Evolutionary conservation across 176 grass and related monocot genomes (phyloP).

Genomic region (Rhynchospora pubera): DNA sequence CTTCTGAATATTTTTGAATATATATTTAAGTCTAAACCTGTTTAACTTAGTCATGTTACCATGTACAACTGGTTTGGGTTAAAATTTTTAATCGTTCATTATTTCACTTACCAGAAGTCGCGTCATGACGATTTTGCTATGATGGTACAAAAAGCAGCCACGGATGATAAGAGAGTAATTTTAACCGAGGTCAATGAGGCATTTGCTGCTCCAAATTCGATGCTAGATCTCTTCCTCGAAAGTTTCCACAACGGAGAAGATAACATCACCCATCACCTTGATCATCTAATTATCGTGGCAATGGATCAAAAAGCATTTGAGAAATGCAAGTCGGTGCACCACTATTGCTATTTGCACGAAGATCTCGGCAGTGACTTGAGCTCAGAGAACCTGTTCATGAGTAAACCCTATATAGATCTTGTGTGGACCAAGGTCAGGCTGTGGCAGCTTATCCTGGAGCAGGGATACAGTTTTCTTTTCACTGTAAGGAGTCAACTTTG

Average conservation of each 20-base stretch:
- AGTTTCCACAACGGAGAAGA: conserved; percentile 70
- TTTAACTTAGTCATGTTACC: neutral
- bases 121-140: neutral
- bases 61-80: neutral
- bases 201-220: conserved; percentile 43
- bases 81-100: neutral
- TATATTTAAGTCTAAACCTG: neutral
- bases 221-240: conserved; percentile 74
- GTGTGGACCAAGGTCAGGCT: conserved; percentile 72
- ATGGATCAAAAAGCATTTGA: conserved; percentile 55
- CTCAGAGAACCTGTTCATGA: conserved; percentile 50
- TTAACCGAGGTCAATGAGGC: conserved; percentile 66
- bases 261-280: conserved; percentile 37
- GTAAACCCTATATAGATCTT: conserved; percentile 55
- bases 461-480: conserved; percentile 79
- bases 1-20: neutral
- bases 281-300: conserved; percentile 57
- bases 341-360: conserved; percentile 53
- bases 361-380: conserved; percentile 42
- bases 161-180: conserved; percentile 63
- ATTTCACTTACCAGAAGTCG: neutral
- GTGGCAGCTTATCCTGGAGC: conserved; percentile 47
- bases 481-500: conserved; percentile 25
- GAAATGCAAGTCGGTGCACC: conserved; percentile 47
- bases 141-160: conserved; percentile 26